These are phyloP conservation scores for Colletotrichum sp. DNA, from an alignment of 2,329 filamentous ascomycete species.

Conservation along the genomic window DNA sequence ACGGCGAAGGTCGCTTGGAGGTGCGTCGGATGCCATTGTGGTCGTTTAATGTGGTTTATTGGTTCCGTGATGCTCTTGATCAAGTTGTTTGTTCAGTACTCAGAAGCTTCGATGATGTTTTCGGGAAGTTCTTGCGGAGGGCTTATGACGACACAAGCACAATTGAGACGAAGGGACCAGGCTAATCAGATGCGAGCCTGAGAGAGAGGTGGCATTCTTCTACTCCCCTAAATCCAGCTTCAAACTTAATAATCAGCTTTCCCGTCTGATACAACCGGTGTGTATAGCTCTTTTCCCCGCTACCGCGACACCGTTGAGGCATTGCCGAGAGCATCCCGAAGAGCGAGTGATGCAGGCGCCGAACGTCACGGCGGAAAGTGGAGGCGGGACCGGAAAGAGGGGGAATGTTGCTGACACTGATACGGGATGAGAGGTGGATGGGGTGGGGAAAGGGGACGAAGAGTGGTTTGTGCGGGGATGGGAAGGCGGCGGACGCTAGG, in stretches of 20 bases:
- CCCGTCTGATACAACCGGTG: not conserved
- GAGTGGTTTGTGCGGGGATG: not conserved
- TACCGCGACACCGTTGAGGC: not conserved
- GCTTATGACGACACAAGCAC: not conserved
- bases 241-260: not conserved
- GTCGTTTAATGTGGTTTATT: not conserved
- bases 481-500: not conserved
- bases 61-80: not conserved
- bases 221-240: not conserved
- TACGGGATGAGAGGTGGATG: not conserved
- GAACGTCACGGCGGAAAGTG: slow-evolving; percentile 1
- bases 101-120: not conserved
- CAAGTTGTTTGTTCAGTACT: no score
- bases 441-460: not conserved
- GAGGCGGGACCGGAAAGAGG: slow-evolving; percentile 13
- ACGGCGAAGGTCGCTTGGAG: slow-evolving; percentile 9
- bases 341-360: not conserved
- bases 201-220: not conserved
- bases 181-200: not conserved
- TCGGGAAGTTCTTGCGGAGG: not conserved
- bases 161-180: not conserved
- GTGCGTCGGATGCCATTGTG: not conserved
- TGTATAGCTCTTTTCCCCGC: not conserved
- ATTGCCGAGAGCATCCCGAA: slow-evolving; percentile 9
- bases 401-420: not conserved